phyloP scores from a whole-genome alignment of 139 green algal genomes.

The Zygnema circumcarinatum region DNA sequence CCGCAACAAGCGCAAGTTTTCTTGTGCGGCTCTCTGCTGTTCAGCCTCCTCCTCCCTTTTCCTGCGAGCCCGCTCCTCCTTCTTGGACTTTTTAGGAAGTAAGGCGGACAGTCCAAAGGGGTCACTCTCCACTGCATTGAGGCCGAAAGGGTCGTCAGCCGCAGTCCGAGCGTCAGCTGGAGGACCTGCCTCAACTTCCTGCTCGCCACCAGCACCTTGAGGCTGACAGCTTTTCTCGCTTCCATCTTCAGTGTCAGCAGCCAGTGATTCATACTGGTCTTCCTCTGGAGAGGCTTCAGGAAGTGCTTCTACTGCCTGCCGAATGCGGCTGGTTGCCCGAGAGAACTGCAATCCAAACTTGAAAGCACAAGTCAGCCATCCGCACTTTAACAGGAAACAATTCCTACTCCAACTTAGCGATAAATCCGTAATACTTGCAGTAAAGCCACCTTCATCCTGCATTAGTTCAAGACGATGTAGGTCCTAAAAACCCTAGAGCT shows the following conservation, averaged over 20 bases:
- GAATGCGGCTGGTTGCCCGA: constrained; percentile 5
- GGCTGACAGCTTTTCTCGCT: neutral
- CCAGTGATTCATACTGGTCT: neutral
- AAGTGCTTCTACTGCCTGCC: constrained; percentile 25
- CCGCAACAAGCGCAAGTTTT: constrained; percentile 1
- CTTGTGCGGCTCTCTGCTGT: neutral
- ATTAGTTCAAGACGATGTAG: too few relatives aligned
- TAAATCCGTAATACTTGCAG: too few relatives aligned
- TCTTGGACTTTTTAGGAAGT: neutral
- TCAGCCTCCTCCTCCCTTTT: constrained; percentile 26
- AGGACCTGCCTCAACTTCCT: neutral
- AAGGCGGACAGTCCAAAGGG: constrained; percentile 15
- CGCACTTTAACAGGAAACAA: too few relatives aligned
- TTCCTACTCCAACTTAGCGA: too few relatives aligned
- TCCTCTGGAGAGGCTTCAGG: neutral
- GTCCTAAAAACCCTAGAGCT: too few relatives aligned
- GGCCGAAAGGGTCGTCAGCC: constrained; percentile 6
- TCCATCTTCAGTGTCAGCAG: neutral
- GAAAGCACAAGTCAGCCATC: too few relatives aligned
- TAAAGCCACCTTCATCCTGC: too few relatives aligned
- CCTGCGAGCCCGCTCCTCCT: constrained; percentile 30
- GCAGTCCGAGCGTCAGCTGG: neutral
- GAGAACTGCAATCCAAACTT: constrained; percentile 39
- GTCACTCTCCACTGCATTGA: constrained; percentile 7
- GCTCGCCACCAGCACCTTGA: neutral